Evolutionary conservation across 2,329 filamentous ascomycete genomes (phyloP).

Genomic region (Colletotrichum spaethianum): DNA sequence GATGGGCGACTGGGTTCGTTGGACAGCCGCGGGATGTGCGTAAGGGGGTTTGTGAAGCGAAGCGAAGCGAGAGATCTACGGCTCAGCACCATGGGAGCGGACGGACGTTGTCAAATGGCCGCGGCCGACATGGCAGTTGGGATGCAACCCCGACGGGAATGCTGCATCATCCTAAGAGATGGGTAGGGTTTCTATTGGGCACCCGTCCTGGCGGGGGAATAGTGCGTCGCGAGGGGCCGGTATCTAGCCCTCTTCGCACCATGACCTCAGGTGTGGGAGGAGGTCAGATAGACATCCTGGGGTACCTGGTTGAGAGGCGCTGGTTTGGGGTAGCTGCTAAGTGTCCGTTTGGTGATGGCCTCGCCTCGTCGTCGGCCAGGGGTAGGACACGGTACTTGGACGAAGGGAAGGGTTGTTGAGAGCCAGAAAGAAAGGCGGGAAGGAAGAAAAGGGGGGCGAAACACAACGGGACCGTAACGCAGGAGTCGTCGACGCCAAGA

Average conservation of each 20-base stretch:
- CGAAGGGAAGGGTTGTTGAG: not conserved
- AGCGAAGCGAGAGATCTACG: too few species aligned
- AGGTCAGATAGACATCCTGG: not conserved
- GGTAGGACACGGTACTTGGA: conserved; percentile 6
- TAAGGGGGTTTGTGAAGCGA: conserved; percentile 28
- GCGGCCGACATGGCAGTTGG: conserved; percentile 9
- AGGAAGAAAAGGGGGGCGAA: not conserved
- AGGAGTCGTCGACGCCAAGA: conserved; percentile 27
- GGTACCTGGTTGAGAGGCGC: not conserved
- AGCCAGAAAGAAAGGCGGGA: not conserved
- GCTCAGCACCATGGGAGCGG: conserved; percentile 27
- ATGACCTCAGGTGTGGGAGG: not conserved
- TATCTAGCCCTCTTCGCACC: not conserved
- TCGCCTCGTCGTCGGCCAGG: conserved; percentile 25
- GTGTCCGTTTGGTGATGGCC: conserved; percentile 30
- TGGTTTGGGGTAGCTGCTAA: not conserved
- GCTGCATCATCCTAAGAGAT: conserved; percentile 2
- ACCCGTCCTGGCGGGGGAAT: not conserved
- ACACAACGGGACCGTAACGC: not conserved
- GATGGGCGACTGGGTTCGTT: conserved; percentile 37
- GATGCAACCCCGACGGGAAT: conserved; percentile 16
- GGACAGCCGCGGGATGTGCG: conserved; percentile 27
- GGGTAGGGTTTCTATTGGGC: not conserved
- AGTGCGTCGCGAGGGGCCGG: not conserved
- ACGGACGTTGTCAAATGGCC: conserved; percentile 30